Base-by-base conservation (phyloP, 2,329 filamentous ascomycete species). In the Cadophora gregata region DNA sequence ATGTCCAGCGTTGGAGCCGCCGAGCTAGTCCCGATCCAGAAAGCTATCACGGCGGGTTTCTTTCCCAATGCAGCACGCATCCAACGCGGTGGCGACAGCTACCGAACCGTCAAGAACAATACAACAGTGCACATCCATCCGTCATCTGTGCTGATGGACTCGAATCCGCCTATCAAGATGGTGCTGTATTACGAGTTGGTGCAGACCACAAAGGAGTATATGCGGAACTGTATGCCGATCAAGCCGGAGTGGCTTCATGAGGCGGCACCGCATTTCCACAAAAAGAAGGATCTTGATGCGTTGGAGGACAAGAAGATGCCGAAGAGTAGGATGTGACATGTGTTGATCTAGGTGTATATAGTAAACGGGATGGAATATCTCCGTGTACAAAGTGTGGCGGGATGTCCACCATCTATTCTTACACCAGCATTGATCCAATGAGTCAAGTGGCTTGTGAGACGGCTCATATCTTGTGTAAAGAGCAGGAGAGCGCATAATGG, bases 261-360 rank as follows among this genome's bases (percentile, higher is more conserved):
- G 79, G 88, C 96, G 68, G 96, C 96, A 69, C 95, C 95, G 69
- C 96, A 98, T 81, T 97, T 93, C 76, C 93, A 97, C 78, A 97
- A 97, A 81, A 91, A 92, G 81, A 91, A 93, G 80, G 93, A 97
- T 76, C 78, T 97, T 48, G 95, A 97, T 75, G 89, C 85, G 21
- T 77, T 97, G 73, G 93, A 93, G 75, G 91, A 93, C 67, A 92
- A 87, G 81, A 97, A 93, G 79, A 84, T 90, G 80, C 86, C 88
- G 0, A 92, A 90, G 56, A 70, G 66, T 21, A 64, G 68, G 65
- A 62, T 62, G 12, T 62, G 24, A 61, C 21, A 61, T 33, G 29
- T 21, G 4, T 59, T 29, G 12, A 42, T 19, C 3, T 16, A 2
- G 12, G 19, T 48, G 27, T 50, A 38, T 9, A 61, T 27, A 61